A percentile compares a stretch with the other conserved stretches of the same genome.
These are phyloP conservation scores for Helicocarpus griseus DNA, from an alignment of 2,329 filamentous ascomycete genomes.

Conservation along the genomic window DNA sequence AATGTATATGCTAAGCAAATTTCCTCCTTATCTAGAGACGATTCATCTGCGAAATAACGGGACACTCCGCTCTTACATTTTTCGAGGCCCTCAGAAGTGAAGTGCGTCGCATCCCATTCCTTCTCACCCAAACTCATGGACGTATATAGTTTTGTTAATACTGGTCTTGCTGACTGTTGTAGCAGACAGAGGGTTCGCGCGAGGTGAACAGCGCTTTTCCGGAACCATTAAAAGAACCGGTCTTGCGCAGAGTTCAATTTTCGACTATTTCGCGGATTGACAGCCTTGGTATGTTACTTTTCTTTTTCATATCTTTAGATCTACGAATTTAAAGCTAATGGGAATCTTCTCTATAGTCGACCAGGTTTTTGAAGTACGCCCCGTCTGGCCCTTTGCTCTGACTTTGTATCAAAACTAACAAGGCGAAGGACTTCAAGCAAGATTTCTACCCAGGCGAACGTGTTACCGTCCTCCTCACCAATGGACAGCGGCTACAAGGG, in stretches of 20 bases:
- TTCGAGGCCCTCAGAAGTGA: conserved; percentile 89
- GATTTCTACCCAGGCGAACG: conserved; percentile 87
- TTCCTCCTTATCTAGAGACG: conserved; percentile 47
- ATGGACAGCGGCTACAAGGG: conserved; percentile 61
- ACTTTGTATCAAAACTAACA: conserved; percentile 13
- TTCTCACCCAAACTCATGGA: not conserved
- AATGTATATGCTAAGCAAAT: not conserved
- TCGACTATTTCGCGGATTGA: conserved; percentile 83
- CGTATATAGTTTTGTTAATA: conserved; percentile 7
- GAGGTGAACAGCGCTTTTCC: conserved; percentile 90
- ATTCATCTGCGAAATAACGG: conserved; percentile 94
- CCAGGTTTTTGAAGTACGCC: conserved; percentile 39
- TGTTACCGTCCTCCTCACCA: conserved; percentile 61
- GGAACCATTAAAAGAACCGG: conserved; percentile 79
- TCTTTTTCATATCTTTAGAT: not conserved
- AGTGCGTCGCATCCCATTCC: conserved; percentile 44
- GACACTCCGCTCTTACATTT: conserved; percentile 81
- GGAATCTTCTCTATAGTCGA: conserved; percentile 31
- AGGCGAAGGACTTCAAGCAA: conserved; percentile 59
- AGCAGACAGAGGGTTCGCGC: conserved; percentile 64
- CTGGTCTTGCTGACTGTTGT: conserved; percentile 18
- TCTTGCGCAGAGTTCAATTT: conserved; percentile 84
- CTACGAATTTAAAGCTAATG: not conserved
- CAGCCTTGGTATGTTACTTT: conserved; percentile 49
- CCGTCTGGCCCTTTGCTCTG: not conserved